Evolutionary conservation across 257 asterid genomes (phyloP), one percentile per base, ranked within the genome.

Genomic region (Lycium ferocissimum): DNA sequence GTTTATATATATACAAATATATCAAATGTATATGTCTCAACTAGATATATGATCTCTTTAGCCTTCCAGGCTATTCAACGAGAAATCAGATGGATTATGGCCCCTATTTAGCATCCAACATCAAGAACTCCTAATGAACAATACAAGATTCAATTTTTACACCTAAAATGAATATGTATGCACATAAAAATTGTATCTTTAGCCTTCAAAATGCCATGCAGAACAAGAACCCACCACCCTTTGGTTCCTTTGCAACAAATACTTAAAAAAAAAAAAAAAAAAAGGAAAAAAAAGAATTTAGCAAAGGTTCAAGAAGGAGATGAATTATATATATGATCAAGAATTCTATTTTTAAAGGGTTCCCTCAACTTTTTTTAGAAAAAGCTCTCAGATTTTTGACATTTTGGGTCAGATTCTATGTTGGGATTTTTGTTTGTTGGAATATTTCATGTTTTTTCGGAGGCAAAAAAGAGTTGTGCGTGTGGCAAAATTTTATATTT

Each of bases 371-470:
- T 5, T 8, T 38, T 13, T 26, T 62, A 67, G 69, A 62, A 37
- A 81, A 83, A 86, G 85, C 59, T 57, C 86, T 62, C 15, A 33
- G 65, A 26, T 78, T 78, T 78, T 70, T 79, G 47, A 82, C 40
- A 9, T n/a, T 51, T 89, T 61, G 61, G 83, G 87, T 82, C 76
- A 88, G 88, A 88, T 88, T 88, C 89, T 89, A 80, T 83, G 90
- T 87, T 89, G 92, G 93, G 94, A 91, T 88, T 89, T 93, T 90
- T 87, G 95, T 88, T 89, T 92, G 92, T 90, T 89, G 93, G 92
- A 91, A 89, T 86, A 89, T 53, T 89, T 92, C 90, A 76, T 85
- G 89, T 81, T 18, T 85, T 85, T 90, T 78, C 91, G 94, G 95
- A 91, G 91, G 91, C 86, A 83, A 87, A 49, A 38, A 66, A 87